Evolutionary conservation across 2,329 filamentous ascomycete species (phyloP).

Genomic region (Verticillium klebahnii): DNA sequence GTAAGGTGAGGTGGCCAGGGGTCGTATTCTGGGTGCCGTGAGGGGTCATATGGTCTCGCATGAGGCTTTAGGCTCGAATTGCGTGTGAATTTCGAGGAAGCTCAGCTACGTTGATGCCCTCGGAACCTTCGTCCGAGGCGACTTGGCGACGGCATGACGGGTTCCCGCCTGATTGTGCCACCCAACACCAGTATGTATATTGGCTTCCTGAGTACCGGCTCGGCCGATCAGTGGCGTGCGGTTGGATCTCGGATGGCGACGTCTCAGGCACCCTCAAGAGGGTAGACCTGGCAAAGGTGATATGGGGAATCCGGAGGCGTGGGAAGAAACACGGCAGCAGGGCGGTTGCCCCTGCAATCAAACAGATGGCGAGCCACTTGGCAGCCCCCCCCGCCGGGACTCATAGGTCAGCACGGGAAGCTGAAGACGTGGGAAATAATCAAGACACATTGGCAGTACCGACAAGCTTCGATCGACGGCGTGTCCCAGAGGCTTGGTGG

Average conservation of each 20-base stretch:
- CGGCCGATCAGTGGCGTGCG: background rate
- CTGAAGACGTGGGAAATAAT: background rate
- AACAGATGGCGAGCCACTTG: background rate
- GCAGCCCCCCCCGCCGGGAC: background rate
- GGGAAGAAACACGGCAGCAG: background rate
- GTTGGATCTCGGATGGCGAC: background rate
- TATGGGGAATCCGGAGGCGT: background rate
- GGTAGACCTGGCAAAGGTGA: background rate
- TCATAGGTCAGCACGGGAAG: background rate
- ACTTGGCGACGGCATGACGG: background rate
- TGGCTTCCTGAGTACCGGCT: background rate
- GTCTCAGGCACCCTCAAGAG: background rate
- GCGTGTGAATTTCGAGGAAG: background rate
- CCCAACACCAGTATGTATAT: background rate
- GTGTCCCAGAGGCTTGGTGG: background rate
- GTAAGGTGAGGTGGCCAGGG: background rate
- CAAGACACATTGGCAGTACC: background rate
- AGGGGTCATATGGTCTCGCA: conserved; percentile 5
- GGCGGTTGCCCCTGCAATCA: background rate
- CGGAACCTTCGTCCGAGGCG: background rate
- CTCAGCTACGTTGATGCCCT: background rate
- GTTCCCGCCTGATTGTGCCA: background rate
- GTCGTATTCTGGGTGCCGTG: conserved; percentile 5
- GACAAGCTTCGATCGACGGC: background rate
- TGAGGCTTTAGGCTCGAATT: conserved; percentile 3